These are phyloP conservation scores for Chaetomium sp. DNA, from an alignment of 2,329 filamentous ascomycete genomes.

Conservation along the genomic window DNA sequence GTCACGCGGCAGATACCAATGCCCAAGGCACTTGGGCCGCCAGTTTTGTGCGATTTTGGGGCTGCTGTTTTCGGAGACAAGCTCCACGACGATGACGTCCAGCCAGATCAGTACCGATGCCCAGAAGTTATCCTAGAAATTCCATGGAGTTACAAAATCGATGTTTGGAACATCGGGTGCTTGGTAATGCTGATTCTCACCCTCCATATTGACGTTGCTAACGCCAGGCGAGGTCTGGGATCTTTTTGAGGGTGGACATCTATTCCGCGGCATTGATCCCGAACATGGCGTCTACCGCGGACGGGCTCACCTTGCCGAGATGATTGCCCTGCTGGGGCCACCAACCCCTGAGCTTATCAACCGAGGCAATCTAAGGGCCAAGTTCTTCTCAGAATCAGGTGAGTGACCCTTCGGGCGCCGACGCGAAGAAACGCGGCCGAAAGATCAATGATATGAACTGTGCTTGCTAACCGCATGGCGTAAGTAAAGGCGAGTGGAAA, in stretches of 20 bases:
- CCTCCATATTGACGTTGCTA: slow-evolving; percentile 12
- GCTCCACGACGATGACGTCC: slow-evolving; percentile 43
- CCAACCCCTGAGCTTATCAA: background rate
- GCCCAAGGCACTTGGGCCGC: slow-evolving; percentile 40
- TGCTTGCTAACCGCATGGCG: background rate
- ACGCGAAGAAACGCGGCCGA: no score
- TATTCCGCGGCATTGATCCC: slow-evolving; percentile 41
- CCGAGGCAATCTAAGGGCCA: background rate
- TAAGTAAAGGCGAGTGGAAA: background rate
- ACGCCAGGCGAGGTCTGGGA: slow-evolving; percentile 48
- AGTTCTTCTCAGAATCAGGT: slow-evolving; percentile 8
- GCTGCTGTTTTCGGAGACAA: slow-evolving; percentile 45
- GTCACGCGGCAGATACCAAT: slow-evolving; percentile 43
- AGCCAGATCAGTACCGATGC: slow-evolving; percentile 46
- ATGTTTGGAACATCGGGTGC: slow-evolving; percentile 56
- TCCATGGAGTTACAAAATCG: slow-evolving; percentile 50
- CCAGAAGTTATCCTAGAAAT: slow-evolving; percentile 51
- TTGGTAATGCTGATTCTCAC: slow-evolving; percentile 43
- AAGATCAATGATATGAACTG: background rate
- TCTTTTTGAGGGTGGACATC: slow-evolving; percentile 48
- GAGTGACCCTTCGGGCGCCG: background rate
- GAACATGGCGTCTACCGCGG: slow-evolving; percentile 8
- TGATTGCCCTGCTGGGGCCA: slow-evolving; percentile 7
- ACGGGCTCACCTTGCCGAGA: slow-evolving; percentile 16
- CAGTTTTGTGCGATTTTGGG: slow-evolving; percentile 54